Evolutionary conservation across 208 protist genomes (phyloP).

Genomic region (Kentomonas sorsogonicus): DNA sequence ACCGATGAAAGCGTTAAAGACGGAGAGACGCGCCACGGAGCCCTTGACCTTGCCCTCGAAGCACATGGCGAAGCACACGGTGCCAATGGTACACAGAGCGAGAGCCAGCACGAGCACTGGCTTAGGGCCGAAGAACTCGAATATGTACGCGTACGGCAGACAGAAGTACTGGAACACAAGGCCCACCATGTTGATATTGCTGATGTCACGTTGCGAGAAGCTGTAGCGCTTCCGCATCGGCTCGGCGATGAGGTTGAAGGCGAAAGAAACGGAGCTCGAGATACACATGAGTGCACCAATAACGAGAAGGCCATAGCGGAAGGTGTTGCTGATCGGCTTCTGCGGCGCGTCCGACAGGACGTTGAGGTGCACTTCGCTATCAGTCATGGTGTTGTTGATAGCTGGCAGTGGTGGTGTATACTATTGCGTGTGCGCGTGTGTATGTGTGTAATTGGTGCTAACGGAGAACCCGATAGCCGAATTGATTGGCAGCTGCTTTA

Average conservation of each 20-base stretch:
- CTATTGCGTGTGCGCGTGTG: too few species aligned
- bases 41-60: slow-evolving; percentile 32
- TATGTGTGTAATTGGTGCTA: too few species aligned
- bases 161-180: slow-evolving; percentile 28
- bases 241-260: slow-evolving; percentile 44
- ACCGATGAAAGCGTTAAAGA: slow-evolving; percentile 28
- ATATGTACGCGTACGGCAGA: slow-evolving; percentile 35
- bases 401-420: too few species aligned
- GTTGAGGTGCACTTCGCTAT: too few species aligned
- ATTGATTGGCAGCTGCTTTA: too few species aligned
- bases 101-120: slow-evolving; percentile 18
- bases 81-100: slow-evolving; percentile 23
- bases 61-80: slow-evolving; percentile 27
- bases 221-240: slow-evolving; percentile 37
- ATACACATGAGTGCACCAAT: slow-evolving; percentile 16
- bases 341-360: too few species aligned
- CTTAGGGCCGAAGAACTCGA: slow-evolving; percentile 41
- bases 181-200: slow-evolving; percentile 41
- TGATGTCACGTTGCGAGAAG: slow-evolving; percentile 45
- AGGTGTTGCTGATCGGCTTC: slow-evolving; percentile 5
- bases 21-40: slow-evolving; percentile 20
- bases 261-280: slow-evolving; percentile 28
- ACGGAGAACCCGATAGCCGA: too few species aligned
- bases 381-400: too few species aligned
- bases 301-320: slow-evolving; percentile 20